Base-by-base conservation (phyloP, 2,329 filamentous ascomycete genomes). In the Penicillium sp. region DNA sequence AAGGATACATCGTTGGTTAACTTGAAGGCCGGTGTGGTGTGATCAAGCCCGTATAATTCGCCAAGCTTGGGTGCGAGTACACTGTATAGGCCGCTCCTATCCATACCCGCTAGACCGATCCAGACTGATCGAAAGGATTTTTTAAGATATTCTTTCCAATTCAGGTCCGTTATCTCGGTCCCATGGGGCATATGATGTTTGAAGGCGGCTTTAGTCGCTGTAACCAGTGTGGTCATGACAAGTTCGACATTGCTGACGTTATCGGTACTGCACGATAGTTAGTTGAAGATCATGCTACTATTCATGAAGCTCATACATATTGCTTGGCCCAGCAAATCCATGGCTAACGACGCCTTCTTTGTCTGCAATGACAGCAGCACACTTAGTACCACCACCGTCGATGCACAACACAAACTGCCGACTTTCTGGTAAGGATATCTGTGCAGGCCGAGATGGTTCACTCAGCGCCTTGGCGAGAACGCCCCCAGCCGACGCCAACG, bases 301-400 rank as follows among this genome's bases (percentile, higher is more conserved):
- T 13, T 4, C 16, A 26, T 6, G 8, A 19, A 29, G 4, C 3
- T 63, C 71, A 53, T 68, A 78, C 75, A 78, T 59, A 62, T 79
- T 79, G 53, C 76, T 77, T 19, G 74, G 68, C 2, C 75, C 74
- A 35, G 72, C 67, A 31, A 65, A 67, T 5, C 75, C 75, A 25
- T 62, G 62, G 2, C 68, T 70, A 0, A 63, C 50, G 4, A 60
- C 46, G 2, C 71, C 72, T 19, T 64, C 52, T 1, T 54, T 53
- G 16, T 69, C 66, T 5, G 73, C 56, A 11, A 77, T 56, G 2
- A 68, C 69, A n/a, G 76, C 77, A 21, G 74, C 76, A 57, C 76
- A 78, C 58, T 77, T 78, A 3, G 69, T 77, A 1, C 76, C 77
- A 16, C 77, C 77, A 0, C 76, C 77, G 63, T 80, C 77, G 19